A percentile compares a stretch with the other conserved stretches of the same genome.
These are phyloP conservation scores for Nothopassalora personata DNA, from an alignment of 2,329 filamentous ascomycete species.

Conservation along the genomic window DNA sequence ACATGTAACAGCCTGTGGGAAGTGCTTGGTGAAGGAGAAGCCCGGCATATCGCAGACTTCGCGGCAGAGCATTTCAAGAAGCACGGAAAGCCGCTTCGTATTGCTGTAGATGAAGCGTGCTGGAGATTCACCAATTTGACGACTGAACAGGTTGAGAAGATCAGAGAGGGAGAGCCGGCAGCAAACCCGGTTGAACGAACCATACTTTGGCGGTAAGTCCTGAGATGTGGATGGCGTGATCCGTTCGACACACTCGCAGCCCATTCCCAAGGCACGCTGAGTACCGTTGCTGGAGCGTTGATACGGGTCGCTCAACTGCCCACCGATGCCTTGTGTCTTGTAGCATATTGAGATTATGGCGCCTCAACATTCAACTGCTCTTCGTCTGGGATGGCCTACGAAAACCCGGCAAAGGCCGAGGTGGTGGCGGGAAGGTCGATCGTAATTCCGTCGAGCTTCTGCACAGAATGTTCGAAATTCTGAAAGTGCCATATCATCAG, in stretches of 20 bases:
- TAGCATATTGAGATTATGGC: slow-evolving; percentile 41
- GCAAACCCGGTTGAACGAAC: slow-evolving; percentile 40
- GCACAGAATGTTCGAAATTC: slow-evolving; percentile 34
- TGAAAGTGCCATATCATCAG: slow-evolving; percentile 40
- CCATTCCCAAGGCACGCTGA: too few relatives aligned
- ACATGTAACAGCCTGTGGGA: slow-evolving; percentile 32
- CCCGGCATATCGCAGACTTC: slow-evolving; percentile 34
- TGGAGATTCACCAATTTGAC: slow-evolving; percentile 43
- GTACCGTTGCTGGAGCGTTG: too few relatives aligned
- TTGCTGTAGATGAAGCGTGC: slow-evolving; percentile 42
- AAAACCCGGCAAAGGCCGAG: slow-evolving; percentile 25
- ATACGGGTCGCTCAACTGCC: too few relatives aligned
- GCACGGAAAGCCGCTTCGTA: slow-evolving; percentile 35
- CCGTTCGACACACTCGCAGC: too few relatives aligned
- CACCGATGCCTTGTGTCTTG: too few relatives aligned
- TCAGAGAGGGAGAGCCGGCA: slow-evolving; percentile 33
- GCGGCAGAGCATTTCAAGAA: slow-evolving; percentile 35
- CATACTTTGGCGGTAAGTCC: slow-evolving; percentile 34
- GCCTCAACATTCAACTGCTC: slow-evolving; percentile 47
- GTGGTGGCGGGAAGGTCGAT: slow-evolving; percentile 31
- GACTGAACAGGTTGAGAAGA: slow-evolving; percentile 28
- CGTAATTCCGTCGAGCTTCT: slow-evolving; percentile 32
- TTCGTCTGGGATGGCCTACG: slow-evolving; percentile 53
- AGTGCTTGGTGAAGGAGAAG: slow-evolving; percentile 35
- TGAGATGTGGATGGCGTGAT: too few relatives aligned